These are phyloP conservation scores for Rhododendron kiyosumense DNA, from an alignment of 148 eudicot species.

Conservation along the genomic window DNA sequence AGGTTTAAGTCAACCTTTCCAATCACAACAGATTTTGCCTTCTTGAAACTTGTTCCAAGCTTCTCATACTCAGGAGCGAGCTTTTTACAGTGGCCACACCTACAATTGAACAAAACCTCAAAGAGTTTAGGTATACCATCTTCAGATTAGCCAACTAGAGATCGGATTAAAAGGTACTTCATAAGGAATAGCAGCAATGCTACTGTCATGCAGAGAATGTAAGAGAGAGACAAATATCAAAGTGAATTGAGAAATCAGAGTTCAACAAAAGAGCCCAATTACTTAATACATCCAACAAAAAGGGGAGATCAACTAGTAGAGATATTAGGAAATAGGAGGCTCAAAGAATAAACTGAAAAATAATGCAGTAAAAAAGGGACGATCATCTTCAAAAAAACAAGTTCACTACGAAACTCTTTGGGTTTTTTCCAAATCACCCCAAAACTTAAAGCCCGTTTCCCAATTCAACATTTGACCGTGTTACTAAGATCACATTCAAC, in stretches of 20 bases:
- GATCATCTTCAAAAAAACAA: not conserved
- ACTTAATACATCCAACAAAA: not conserved
- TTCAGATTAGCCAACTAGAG: not conserved
- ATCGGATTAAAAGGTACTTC: not conserved
- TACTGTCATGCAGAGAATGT: conserved; percentile 1
- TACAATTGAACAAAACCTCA: conserved; percentile 16
- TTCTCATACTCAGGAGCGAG: conserved; percentile 94
- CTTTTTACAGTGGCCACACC: conserved; percentile 99
- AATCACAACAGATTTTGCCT: conserved; percentile 85
- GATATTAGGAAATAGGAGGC: not conserved
- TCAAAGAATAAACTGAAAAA: not conserved
- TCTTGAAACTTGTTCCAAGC: conserved; percentile 90
- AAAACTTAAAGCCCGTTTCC: not conserved
- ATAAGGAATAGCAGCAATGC: not conserved
- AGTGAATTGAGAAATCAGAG: not conserved
- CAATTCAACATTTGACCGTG: not conserved
- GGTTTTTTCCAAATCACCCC: not conserved
- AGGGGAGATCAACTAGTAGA: not conserved
- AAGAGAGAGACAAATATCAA: not conserved
- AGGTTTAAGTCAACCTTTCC: conserved; percentile 60
- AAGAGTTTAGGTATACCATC: not conserved
- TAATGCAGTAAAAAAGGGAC: not conserved
- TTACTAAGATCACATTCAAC: not conserved
- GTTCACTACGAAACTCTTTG: not conserved
- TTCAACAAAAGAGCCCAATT: conserved; percentile 5